Conservation (phyloP, 192 early-diverging fungal genomes). For the Rhizophagus sp. region DNA sequence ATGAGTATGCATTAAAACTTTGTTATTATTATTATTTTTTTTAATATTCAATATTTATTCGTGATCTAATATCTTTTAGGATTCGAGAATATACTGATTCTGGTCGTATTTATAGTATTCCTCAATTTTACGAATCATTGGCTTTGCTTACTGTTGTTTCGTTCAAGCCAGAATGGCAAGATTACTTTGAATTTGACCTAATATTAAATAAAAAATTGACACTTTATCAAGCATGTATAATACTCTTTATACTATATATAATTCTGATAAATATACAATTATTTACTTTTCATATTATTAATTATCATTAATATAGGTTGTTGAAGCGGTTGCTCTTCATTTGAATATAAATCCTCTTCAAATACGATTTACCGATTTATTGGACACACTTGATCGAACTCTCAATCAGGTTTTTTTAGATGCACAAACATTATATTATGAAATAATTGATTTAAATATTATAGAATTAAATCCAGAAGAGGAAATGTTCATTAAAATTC, state of each 20-base stretch:
- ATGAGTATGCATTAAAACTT: constrained; percentile 41
- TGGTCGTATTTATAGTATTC: constrained; percentile 48
- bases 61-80: background rate
- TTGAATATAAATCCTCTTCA: constrained; percentile 65
- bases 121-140: constrained; percentile 78
- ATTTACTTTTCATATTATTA: background rate
- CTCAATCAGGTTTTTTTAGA: too few species aligned
- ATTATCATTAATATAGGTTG: constrained; percentile 50
- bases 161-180: constrained; percentile 42
- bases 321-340: constrained; percentile 60
- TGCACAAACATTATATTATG: constrained; percentile 63
- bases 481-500: constrained; percentile 64
- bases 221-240: too few species aligned
- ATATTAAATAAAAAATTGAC: constrained; percentile 57
- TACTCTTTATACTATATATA: too few species aligned
- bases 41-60: too few species aligned
- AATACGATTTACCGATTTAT: constrained; percentile 57
- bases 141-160: constrained; percentile 53
- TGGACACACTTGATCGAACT: too few species aligned
- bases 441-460: constrained; percentile 78
- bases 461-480: constrained; percentile 53
- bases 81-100: constrained; percentile 41
- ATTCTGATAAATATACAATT: too few species aligned
- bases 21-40: too few species aligned
- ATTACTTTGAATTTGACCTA: constrained; percentile 39